A percentile compares a stretch with the other conserved stretches of the same genome.
These are phyloP conservation scores for Gracilaria caudata DNA, from an alignment of 23 red algal species.

Conservation along the genomic window DNA sequence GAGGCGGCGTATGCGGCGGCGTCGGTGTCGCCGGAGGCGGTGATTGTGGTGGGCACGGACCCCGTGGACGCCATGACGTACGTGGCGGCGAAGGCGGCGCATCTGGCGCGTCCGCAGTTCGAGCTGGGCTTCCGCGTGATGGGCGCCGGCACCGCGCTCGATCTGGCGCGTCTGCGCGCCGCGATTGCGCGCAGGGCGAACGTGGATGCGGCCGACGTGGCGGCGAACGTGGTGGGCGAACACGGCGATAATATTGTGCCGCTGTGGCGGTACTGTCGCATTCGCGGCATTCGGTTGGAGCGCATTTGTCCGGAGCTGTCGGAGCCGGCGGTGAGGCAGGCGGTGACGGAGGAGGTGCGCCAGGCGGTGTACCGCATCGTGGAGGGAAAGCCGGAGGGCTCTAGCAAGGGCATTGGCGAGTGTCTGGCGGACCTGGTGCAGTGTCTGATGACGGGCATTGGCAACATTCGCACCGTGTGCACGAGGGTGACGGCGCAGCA, in stretches of 20 bases:
- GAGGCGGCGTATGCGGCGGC: conserved; percentile 29
- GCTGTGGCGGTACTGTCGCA: conserved; percentile 31
- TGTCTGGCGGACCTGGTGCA: conserved; percentile 46
- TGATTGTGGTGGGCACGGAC: conserved; percentile 20
- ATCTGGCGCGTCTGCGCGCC: conserved; percentile 31
- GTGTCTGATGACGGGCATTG: conserved; percentile 2
- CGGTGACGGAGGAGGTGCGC: neutral
- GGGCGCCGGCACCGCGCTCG: conserved; percentile 27
- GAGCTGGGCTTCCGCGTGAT: neutral
- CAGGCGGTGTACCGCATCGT: conserved; percentile 5
- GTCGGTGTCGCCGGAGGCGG: conserved; percentile 16
- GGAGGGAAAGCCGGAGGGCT: conserved; percentile 15
- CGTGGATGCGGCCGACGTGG: conserved; percentile 13
- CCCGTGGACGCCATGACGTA: conserved; percentile 44
- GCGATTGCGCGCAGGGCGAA: conserved; percentile 12
- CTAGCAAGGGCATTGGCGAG: conserved; percentile 9
- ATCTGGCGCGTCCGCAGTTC: neutral
- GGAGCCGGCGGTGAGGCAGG: neutral
- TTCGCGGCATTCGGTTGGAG: conserved; percentile 12
- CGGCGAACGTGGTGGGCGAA: conserved; percentile 29
- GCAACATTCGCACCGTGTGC: conserved; percentile 32
- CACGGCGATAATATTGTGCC: conserved; percentile 23
- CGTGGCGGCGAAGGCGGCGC: conserved; percentile 24
- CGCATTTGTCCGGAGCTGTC: neutral
- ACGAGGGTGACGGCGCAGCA: conserved; percentile 5